Conservation (phyloP, 163 green algal genomes). For the Volvox carteri region DNA sequence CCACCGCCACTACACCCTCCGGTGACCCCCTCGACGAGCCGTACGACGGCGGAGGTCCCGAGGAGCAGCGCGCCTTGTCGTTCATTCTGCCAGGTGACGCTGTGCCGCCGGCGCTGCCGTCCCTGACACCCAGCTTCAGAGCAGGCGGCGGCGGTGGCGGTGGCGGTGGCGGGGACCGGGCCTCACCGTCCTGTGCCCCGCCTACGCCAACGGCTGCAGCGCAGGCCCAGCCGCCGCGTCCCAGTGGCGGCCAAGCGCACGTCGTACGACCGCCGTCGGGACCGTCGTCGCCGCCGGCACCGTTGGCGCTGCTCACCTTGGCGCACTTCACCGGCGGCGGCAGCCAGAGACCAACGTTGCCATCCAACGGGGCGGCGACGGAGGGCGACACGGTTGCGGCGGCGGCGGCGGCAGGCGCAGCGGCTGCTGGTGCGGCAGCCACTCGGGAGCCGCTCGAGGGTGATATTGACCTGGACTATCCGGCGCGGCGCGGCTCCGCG, state of each 20-base stretch:
- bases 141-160: neutral
- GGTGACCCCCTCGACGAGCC: neutral
- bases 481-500: neutral
- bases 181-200: neutral
- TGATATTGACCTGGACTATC: neutral
- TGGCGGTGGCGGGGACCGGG: neutral
- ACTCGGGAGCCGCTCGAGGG: conserved; percentile 2
- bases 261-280: neutral
- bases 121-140: neutral
- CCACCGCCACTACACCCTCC: neutral
- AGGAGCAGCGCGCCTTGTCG: neutral
- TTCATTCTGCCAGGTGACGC: neutral
- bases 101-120: neutral
- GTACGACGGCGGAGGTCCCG: neutral
- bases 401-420: neutral
- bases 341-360: neutral
- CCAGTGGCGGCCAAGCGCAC: neutral
- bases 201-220: neutral
- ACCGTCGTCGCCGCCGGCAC: neutral
- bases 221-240: neutral
- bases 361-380: neutral
- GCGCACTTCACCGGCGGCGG: neutral
- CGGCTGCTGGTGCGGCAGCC: neutral
- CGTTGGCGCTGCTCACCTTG: neutral
- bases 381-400: neutral